phyloP scores from a whole-genome alignment of 768 basidiomycete species.

The Suillus sp. region DNA sequence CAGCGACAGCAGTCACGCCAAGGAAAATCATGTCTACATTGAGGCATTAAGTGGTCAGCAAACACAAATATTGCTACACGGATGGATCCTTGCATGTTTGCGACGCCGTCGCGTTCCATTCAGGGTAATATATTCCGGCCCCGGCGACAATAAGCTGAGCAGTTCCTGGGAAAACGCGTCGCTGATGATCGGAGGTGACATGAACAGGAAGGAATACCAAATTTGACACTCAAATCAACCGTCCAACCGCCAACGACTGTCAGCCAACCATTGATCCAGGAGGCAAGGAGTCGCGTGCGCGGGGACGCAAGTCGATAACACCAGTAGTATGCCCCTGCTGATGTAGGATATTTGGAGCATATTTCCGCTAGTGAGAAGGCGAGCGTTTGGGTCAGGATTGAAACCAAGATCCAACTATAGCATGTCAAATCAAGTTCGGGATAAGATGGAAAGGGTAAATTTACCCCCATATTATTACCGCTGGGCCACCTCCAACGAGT shows the following conservation, averaged over 20 bases:
- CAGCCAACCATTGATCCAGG: conserved; percentile 73
- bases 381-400: conserved; percentile 47
- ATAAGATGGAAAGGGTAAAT: conserved; percentile 9
- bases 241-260: conserved; percentile 72
- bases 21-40: conserved; percentile 55
- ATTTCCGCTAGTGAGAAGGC: conserved; percentile 61
- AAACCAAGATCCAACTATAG: conserved; percentile 54
- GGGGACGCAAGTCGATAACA: conserved; percentile 61
- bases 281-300: conserved; percentile 49
- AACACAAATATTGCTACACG: neutral
- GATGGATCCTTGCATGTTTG: conserved; percentile 49
- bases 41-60: conserved; percentile 8
- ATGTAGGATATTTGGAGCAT: conserved; percentile 61
- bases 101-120: conserved; percentile 60
- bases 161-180: conserved; percentile 42
- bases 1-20: conserved; percentile 49
- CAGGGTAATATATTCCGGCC: conserved; percentile 55
- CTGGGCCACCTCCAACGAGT: conserved; percentile 56
- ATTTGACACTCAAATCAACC: conserved; percentile 64
- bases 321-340: conserved; percentile 69
- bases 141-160: conserved; percentile 63
- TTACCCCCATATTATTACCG: conserved; percentile 60
- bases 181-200: neutral
- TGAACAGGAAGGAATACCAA: conserved; percentile 38
- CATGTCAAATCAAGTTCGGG: neutral